A percentile compares a stretch with the other conserved stretches of the same genome.
Conservation (phyloP, 1,139 yeast species). For the Wickerhamiella pararugosa region DNA sequence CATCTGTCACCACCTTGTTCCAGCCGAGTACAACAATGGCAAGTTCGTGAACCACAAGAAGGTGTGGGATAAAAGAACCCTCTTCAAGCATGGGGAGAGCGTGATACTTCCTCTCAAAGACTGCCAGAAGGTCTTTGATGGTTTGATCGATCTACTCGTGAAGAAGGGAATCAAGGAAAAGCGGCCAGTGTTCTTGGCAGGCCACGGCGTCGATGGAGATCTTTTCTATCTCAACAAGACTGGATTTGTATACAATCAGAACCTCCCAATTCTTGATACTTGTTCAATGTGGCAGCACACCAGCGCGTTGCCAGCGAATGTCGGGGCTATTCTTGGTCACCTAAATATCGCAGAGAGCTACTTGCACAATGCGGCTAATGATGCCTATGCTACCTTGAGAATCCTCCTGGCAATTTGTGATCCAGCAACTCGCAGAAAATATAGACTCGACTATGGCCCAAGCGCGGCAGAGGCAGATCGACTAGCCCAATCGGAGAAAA, state of each 20-base stretch:
- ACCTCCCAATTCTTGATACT: constrained; percentile 28
- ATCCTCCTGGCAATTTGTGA: constrained; percentile 40
- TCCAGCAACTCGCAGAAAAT: constrained; percentile 31
- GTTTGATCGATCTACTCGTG: constrained; percentile 8
- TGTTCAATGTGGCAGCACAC: constrained; percentile 38
- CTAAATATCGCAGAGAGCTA: constrained; percentile 46
- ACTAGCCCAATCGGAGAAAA: neutral
- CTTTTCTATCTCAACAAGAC: constrained; percentile 35
- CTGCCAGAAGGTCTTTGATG: constrained; percentile 12
- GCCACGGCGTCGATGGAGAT: constrained; percentile 57
- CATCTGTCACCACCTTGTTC: constrained; percentile 40
- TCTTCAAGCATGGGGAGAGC: constrained; percentile 37
- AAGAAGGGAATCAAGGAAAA: constrained; percentile 11
- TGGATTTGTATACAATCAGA: constrained; percentile 26
- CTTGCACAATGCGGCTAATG: constrained; percentile 75
- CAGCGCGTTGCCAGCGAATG: constrained; percentile 30
- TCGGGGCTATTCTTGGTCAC: constrained; percentile 37
- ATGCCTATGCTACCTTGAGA: constrained; percentile 52
- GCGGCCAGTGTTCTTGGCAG: constrained; percentile 35
- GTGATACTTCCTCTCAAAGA: constrained; percentile 11
- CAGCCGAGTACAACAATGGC: constrained; percentile 43
- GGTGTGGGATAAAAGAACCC: constrained; percentile 47
- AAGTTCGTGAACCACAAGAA: constrained; percentile 19
- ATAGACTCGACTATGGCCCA: constrained; percentile 20
- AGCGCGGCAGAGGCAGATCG: constrained; percentile 2